Percentiles rank a stretch among this genome's conserved stretches.
Evolutionary conservation across 2,329 filamentous ascomycete genomes (phyloP).

Genomic region (Arthrobotrys entomopaga): DNA sequence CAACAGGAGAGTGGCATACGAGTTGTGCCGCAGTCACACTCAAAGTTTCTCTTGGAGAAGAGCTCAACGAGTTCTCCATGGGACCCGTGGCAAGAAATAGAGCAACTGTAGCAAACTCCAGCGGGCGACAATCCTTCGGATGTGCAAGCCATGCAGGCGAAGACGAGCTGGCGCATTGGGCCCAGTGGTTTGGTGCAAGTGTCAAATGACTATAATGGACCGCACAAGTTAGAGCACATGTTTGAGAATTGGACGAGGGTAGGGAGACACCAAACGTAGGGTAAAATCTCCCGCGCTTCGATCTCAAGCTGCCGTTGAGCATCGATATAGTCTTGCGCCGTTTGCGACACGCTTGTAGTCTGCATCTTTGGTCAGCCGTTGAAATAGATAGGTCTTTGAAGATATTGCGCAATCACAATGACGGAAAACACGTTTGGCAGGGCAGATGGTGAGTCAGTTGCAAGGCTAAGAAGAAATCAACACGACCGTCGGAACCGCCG

Average conservation of each 20-base stretch:
- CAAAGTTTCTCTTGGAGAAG: slow-evolving; percentile 94
- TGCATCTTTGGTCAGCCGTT: neutral
- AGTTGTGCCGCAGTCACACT: slow-evolving; percentile 93
- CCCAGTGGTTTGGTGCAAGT: slow-evolving; percentile 91
- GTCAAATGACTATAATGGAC: slow-evolving; percentile 78
- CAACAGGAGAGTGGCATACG: slow-evolving; percentile 79
- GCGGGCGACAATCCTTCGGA: slow-evolving; percentile 73
- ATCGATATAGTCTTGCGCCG: slow-evolving; percentile 73
- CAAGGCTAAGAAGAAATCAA: too few relatives aligned
- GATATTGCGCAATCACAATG: neutral
- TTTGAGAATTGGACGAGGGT: slow-evolving; percentile 8
- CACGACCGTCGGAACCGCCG: too few relatives aligned
- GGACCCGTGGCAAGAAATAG: slow-evolving; percentile 94
- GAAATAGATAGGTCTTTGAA: neutral
- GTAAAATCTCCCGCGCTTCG: slow-evolving; percentile 92
- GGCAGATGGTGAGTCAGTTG: too few relatives aligned
- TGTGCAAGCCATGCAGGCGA: slow-evolving; percentile 93
- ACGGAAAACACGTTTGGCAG: neutral
- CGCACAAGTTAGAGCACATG: slow-evolving; percentile 27
- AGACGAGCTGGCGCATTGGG: slow-evolving; percentile 84
- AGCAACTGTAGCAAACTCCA: slow-evolving; percentile 95
- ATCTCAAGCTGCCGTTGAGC: slow-evolving; percentile 90
- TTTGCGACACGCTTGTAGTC: slow-evolving; percentile 27
- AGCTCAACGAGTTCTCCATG: slow-evolving; percentile 88
- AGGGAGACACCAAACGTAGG: slow-evolving; percentile 73